phyloP scores from a whole-genome alignment of 768 basidiomycete species.

The Calocera viscosa region DNA sequence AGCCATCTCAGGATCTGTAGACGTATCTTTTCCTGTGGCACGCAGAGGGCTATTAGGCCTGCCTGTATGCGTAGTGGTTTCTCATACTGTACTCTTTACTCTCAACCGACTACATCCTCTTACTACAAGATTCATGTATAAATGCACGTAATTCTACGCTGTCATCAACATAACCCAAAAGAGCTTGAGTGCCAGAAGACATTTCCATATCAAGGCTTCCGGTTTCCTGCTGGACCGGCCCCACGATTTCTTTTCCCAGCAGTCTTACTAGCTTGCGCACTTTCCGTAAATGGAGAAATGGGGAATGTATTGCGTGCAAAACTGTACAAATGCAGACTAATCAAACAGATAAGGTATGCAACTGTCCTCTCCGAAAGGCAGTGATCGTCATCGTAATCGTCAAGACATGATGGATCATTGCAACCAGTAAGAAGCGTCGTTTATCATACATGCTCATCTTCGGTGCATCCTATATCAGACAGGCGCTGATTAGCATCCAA shows the following conservation, averaged over 20 bases:
- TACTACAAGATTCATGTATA: background rate
- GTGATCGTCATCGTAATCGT: constrained; percentile 2
- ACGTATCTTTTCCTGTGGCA: background rate
- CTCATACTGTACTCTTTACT: background rate
- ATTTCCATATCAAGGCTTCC: too few species aligned
- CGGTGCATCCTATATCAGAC: background rate
- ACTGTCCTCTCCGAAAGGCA: background rate
- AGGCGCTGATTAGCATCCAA: background rate
- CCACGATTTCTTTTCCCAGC: too few species aligned
- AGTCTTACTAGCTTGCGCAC: too few species aligned
- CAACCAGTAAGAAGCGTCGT: background rate
- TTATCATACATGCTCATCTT: background rate
- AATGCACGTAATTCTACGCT: background rate
- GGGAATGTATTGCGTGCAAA: background rate
- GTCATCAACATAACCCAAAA: too few species aligned
- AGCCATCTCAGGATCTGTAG: constrained; percentile 3
- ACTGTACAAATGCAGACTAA: background rate
- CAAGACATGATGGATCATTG: constrained; percentile 7
- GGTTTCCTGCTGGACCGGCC: too few species aligned
- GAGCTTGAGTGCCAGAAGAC: too few species aligned
- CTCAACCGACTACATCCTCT: background rate
- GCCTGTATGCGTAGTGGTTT: background rate
- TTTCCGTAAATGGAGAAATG: background rate
- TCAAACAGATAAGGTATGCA: background rate
- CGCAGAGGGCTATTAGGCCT: background rate